Evolutionary conservation across 257 asterid species (phyloP).

Genomic region (Cynanchum wilfordii): DNA sequence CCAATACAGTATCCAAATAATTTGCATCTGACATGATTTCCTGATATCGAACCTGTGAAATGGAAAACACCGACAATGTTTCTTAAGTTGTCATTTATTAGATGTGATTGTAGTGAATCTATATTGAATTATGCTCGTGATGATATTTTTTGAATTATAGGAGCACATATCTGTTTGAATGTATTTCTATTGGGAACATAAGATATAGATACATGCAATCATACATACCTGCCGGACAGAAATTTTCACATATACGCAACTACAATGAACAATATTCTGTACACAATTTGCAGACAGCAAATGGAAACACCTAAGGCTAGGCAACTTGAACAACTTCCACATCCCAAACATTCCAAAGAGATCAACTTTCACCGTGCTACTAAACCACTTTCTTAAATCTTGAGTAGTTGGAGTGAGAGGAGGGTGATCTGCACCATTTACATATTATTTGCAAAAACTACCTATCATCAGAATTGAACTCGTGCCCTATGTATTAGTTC

Average conservation of each 20-base stretch:
- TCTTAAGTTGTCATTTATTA: not conserved
- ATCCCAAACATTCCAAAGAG: not conserved
- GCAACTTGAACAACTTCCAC: constrained; percentile 1
- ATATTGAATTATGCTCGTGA: not conserved
- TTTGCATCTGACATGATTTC: constrained; percentile 63
- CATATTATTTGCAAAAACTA: not conserved
- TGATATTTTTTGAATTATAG: not conserved
- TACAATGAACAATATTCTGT: not conserved
- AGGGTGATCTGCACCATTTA: not conserved
- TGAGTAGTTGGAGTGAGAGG: not conserved
- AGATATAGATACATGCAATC: not conserved
- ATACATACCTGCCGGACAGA: not conserved
- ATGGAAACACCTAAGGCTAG: not conserved
- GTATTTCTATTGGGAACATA: not conserved
- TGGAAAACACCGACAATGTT: constrained; percentile 5
- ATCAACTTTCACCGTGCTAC: not conserved
- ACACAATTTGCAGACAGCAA: not conserved
- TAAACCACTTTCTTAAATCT: not conserved
- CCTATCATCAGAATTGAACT: not conserved
- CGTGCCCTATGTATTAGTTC: not conserved
- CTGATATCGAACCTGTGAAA: constrained; percentile 57
- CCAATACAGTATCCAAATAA: constrained; percentile 62
- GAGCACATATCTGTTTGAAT: not conserved
- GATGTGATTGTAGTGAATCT: not conserved
- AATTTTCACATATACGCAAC: not conserved